Percentiles rank a stretch among this genome's conserved stretches.
Evolutionary conservation across 2,329 filamentous ascomycete genomes (phyloP).

Genomic region (Cladophialophora exuberans): DNA sequence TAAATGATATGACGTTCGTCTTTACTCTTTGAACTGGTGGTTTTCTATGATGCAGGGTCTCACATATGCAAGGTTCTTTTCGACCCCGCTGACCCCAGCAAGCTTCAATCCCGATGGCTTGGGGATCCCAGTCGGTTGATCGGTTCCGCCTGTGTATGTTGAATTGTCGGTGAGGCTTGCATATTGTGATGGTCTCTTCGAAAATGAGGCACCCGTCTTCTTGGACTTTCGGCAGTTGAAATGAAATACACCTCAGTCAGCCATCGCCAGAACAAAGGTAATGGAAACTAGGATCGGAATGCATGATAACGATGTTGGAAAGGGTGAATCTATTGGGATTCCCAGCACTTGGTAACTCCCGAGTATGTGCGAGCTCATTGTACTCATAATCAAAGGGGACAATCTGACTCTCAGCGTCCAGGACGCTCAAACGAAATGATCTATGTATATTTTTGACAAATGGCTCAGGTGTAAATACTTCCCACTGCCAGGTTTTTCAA

Average conservation of each 20-base stretch:
- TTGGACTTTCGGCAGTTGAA: neutral
- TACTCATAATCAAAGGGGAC: neutral
- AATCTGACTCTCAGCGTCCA: neutral
- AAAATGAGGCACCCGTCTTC: neutral
- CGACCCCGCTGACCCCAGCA: neutral
- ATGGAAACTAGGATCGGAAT: neutral
- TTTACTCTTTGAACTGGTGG: too few relatives aligned
- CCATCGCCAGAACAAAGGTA: neutral
- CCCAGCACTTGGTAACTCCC: constrained; percentile 1
- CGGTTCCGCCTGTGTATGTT: neutral
- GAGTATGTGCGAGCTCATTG: neutral
- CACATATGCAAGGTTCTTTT: constrained; percentile 7
- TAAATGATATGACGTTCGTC: neutral
- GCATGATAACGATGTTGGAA: neutral
- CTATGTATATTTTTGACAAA: neutral
- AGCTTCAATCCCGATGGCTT: neutral
- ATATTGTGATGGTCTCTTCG: neutral
- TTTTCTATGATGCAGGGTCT: constrained; percentile 7
- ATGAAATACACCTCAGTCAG: neutral
- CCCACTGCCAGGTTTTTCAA: too few relatives aligned
- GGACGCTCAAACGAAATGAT: neutral
- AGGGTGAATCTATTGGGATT: neutral
- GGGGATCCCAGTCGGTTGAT: neutral
- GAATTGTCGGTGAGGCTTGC: neutral
- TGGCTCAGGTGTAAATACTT: too few relatives aligned